Conservation (phyloP, 129 eudicot species). For the Escallonia herrerae region DNA sequence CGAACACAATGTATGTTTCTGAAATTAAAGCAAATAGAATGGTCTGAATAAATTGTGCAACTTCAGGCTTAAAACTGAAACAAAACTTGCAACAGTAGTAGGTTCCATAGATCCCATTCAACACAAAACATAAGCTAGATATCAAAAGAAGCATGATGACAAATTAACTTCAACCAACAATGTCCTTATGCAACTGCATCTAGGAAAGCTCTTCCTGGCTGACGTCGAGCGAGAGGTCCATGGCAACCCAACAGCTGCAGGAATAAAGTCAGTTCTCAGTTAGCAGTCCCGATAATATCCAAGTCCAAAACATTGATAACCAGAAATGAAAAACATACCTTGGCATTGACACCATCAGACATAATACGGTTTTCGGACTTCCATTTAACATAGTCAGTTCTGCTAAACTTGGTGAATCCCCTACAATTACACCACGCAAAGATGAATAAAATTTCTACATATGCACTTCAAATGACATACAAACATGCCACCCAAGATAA, state of each 20-base stretch:
- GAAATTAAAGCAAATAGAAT: too few relatives aligned
- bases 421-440: constrained; percentile 15
- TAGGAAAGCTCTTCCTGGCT: constrained; percentile 73
- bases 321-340: constrained; percentile 28
- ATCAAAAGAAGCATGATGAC: too few relatives aligned
- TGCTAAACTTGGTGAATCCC: constrained; percentile 81
- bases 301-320: background rate
- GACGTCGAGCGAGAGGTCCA: constrained; percentile 67
- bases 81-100: too few relatives aligned
- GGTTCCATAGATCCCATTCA: too few relatives aligned
- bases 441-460: too few relatives aligned
- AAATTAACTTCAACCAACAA: constrained; percentile 1
- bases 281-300: too few relatives aligned
- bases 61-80: too few relatives aligned
- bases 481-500: too few relatives aligned
- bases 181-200: constrained; percentile 34
- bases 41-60: too few relatives aligned
- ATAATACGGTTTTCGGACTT: constrained; percentile 60
- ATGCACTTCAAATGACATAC: too few relatives aligned
- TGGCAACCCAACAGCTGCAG: constrained; percentile 84
- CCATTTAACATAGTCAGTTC: constrained; percentile 59
- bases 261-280: background rate
- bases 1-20: too few relatives aligned
- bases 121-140: too few relatives aligned
- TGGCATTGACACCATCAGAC: constrained; percentile 83